phyloP scores from a whole-genome alignment of 2,329 filamentous ascomycete species.

The Lecanosticta acicola region DNA sequence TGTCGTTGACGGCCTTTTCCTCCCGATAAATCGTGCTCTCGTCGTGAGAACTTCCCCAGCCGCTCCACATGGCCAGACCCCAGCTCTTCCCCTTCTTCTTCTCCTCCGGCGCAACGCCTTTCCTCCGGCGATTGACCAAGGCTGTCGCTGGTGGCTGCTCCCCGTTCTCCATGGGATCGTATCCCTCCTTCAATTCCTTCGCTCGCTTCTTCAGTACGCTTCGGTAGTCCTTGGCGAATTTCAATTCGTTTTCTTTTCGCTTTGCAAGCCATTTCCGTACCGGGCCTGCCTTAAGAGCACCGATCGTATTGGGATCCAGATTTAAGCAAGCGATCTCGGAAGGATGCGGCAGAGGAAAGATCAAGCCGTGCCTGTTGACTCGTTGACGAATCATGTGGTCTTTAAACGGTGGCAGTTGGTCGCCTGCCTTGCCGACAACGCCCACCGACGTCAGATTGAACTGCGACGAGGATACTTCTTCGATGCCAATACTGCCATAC shows the following conservation, averaged over 20 bases:
- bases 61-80: slow-evolving; percentile 75
- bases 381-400: slow-evolving; percentile 89
- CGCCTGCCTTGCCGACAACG: slow-evolving; percentile 77
- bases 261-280: slow-evolving; percentile 76
- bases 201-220: slow-evolving; percentile 68
- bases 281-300: slow-evolving; percentile 71
- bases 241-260: slow-evolving; percentile 67
- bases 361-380: slow-evolving; percentile 70
- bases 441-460: slow-evolving; percentile 19
- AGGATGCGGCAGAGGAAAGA: slow-evolving; percentile 61
- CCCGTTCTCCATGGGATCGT: slow-evolving; percentile 61
- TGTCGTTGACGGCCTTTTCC: slow-evolving; percentile 41
- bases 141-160: slow-evolving; percentile 81
- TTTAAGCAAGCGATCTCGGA: slow-evolving; percentile 62
- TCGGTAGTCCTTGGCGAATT: slow-evolving; percentile 63
- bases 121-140: slow-evolving; percentile 47
- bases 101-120: slow-evolving; percentile 25
- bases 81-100: slow-evolving; percentile 48
- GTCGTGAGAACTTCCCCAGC: slow-evolving; percentile 87
- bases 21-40: slow-evolving; percentile 63
- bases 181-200: slow-evolving; percentile 66
- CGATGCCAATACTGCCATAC: slow-evolving; percentile 16
- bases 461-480: slow-evolving; percentile 23
- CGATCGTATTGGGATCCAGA: slow-evolving; percentile 60
- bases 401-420: slow-evolving; percentile 71